Evolutionary conservation across 129 eudicot species (phyloP).

Genomic region (Flaveria robusta): DNA sequence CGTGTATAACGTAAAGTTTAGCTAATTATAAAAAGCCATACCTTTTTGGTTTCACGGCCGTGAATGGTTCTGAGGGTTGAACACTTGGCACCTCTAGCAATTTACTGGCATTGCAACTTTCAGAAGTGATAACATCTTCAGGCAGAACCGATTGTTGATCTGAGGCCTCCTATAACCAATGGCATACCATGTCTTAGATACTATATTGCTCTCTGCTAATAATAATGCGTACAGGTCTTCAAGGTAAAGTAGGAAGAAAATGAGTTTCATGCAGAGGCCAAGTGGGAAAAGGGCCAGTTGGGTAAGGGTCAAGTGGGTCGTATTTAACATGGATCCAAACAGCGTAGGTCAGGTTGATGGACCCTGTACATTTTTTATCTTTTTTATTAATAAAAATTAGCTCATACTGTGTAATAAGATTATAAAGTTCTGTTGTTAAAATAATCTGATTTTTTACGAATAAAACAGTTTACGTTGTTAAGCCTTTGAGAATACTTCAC

Average conservation of each 20-base stretch:
- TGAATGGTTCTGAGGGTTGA: constrained; percentile 26
- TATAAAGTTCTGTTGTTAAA: not conserved
- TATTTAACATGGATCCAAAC: not conserved
- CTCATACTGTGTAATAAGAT: not conserved
- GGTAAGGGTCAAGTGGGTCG: not conserved
- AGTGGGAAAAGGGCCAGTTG: not conserved
- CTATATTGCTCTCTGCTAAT: not conserved
- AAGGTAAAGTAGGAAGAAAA: constrained; percentile 7
- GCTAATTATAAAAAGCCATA: not conserved
- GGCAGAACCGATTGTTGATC: constrained; percentile 21
- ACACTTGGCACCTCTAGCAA: constrained; percentile 25
- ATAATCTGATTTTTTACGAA: not conserved
- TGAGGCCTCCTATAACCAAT: constrained; percentile 22
- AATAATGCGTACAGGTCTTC: not conserved
- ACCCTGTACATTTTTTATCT: not conserved
- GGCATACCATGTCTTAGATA: constrained; percentile 1
- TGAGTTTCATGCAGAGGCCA: not conserved
- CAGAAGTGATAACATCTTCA: constrained; percentile 24
- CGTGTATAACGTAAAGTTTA: not conserved
- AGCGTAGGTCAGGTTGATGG: not conserved
- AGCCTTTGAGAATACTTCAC: not conserved
- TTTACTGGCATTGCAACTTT: constrained; percentile 21
- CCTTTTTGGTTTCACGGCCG: constrained; percentile 59
- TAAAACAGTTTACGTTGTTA: not conserved
- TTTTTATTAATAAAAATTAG: not conserved